Percentiles rank a stretch among this genome's conserved stretches.
phyloP scores from a whole-genome alignment of 441 rosid species.

The Brassica hybrid region DNA sequence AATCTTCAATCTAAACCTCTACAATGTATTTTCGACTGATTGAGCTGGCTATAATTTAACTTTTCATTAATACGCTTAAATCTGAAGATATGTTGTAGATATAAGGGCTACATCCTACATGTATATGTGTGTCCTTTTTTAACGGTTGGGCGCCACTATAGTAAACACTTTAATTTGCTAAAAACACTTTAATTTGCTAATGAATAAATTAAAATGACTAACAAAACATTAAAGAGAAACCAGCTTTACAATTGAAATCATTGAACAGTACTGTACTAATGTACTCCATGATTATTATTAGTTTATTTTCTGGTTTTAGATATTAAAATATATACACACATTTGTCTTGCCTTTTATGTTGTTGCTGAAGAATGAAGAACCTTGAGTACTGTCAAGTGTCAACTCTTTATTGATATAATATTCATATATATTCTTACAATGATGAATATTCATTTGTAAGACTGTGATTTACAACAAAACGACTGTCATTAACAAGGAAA shows the following conservation, averaged over 20 bases:
- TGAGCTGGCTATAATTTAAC: not conserved
- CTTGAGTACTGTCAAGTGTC: constrained; percentile 22
- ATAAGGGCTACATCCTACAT: not conserved
- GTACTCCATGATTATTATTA: constrained; percentile 17
- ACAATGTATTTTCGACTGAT: not conserved
- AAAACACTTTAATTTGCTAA: too few species aligned
- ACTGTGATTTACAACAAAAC: too few species aligned
- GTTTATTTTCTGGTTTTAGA: not conserved
- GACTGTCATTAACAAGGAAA: too few species aligned
- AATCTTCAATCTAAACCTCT: not conserved
- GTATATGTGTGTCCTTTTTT: not conserved
- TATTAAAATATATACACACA: constrained; percentile 12
- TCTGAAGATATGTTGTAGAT: not conserved
- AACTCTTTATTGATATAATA: constrained; percentile 4
- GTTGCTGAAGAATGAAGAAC: not conserved
- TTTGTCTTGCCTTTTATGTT: constrained; percentile 7
- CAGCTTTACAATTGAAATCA: not conserved
- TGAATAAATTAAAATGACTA: not conserved
- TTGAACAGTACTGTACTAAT: not conserved
- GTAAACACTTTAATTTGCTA: not conserved
- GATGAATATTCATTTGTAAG: not conserved
- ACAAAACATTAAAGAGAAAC: not conserved
- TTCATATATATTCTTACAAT: not conserved
- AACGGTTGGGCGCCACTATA: constrained; percentile 29
- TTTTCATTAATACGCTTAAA: constrained; percentile 1